phyloP scores from a whole-genome alignment of 495 filamentous ascomycete genomes.

The Annulohypoxylon moriforme region DNA sequence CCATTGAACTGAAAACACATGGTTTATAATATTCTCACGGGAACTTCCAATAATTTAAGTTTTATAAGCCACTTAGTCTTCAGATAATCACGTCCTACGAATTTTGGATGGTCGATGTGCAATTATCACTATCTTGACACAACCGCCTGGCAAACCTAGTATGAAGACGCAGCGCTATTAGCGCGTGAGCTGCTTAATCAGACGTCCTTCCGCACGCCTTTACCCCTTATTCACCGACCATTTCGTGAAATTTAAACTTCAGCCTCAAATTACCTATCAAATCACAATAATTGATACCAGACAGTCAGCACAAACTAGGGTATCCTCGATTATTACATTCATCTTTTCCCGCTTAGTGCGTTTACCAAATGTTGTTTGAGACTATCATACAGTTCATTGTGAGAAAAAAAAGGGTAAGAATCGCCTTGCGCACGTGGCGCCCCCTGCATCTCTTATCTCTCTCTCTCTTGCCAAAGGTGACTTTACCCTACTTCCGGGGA shows the following conservation, averaged over 20 bases:
- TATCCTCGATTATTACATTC: conserved; percentile 8
- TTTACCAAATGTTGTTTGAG: conserved; percentile 22
- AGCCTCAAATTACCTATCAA: conserved; percentile 19
- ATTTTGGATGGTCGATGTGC: background rate
- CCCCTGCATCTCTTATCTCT: conserved; percentile 27
- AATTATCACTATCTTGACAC: background rate
- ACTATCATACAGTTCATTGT: conserved; percentile 26
- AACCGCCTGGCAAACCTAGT: background rate
- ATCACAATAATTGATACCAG: background rate
- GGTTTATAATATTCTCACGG: background rate
- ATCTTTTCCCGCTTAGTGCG: background rate
- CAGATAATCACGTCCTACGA: background rate
- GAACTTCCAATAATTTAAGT: background rate
- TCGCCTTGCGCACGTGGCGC: conserved; percentile 31
- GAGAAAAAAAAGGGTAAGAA: background rate
- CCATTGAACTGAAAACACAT: background rate
- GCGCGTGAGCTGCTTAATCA: background rate
- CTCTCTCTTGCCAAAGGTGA: conserved; percentile 42
- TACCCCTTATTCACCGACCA: background rate
- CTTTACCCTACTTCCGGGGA: conserved; percentile 46
- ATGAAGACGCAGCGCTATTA: background rate
- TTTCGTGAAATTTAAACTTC: conserved; percentile 7
- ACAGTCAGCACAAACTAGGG: background rate
- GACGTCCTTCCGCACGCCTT: background rate
- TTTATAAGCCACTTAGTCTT: background rate